A percentile compares a stretch with the other conserved stretches of the same genome.
Conservation (phyloP, 371 early-diverging fungal species). For the Apophysomyces ossiformis region DNA sequence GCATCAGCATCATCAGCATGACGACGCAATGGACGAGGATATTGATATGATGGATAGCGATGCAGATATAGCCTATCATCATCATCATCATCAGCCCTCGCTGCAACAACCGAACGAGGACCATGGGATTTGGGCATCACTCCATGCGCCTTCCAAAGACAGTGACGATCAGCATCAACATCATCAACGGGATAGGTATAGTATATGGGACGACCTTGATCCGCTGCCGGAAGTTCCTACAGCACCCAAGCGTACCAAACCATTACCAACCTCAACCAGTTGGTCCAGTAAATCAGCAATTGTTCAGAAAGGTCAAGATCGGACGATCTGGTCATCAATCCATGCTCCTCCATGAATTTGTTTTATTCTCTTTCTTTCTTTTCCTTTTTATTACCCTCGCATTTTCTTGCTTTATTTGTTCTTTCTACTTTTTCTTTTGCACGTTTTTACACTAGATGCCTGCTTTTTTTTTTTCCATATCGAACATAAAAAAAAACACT, state of each 20-base stretch:
- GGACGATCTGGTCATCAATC: constrained; percentile 9
- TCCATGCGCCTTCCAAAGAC: neutral
- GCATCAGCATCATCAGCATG: neutral
- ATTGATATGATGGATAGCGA: constrained; percentile 17
- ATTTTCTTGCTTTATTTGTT: neutral
- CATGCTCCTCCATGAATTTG: neutral
- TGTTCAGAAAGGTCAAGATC: constrained; percentile 3
- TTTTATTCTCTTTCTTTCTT: neutral
- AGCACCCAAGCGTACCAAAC: neutral
- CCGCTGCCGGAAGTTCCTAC: neutral
- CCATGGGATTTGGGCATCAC: neutral
- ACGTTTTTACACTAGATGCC: neutral
- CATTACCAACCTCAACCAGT: neutral
- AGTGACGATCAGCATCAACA: neutral
- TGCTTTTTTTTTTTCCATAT: neutral
- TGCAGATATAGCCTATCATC: neutral
- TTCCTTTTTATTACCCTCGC: neutral
- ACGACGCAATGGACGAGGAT: constrained; percentile 16
- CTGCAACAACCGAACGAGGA: too few species aligned
- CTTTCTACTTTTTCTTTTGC: neutral
- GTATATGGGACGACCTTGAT: neutral
- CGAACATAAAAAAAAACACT: too few species aligned
- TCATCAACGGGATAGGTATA: too few species aligned
- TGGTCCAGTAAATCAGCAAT: constrained; percentile 2
- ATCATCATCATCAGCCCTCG: too few species aligned